Evolutionary conservation across 78 protist genomes (phyloP), one percentile per base, ranked within the genome.

Genomic region (Dictyostelium intermedium): DNA sequence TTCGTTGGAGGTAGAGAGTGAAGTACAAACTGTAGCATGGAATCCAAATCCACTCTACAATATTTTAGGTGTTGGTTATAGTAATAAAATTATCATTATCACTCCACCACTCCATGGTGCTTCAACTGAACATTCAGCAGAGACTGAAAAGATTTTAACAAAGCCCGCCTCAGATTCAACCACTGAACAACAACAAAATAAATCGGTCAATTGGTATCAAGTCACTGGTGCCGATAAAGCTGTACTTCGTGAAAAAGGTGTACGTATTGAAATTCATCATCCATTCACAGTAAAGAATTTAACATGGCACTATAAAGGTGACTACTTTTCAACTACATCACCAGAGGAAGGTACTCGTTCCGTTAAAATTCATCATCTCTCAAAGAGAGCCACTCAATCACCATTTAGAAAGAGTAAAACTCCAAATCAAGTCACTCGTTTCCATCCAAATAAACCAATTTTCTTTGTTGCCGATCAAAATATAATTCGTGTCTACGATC

Each of bases 361-460:
- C 9, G 95, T 91, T 30, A 77, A 79, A 50, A 85, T 91, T 53
- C 95, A 91, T 43, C 95, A 85, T 50, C 78, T 91, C 39, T 41
- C 76, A 2, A 95, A 81, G 39, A 77, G 92, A 84, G 84, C 83
- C 3, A 47, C 97, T 30, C 97, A 95, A 53, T 16, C 91, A 25
- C 97, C 97, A 87, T 95, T 95, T 73, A 87, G 91, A 74, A 78
- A 34, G 25, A 56, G 91, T 20, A 91, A 89, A 34, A 78, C 94
- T 11, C 84, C 94, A 14, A 79, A 89, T 86, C 78, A 96, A 83
- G 89, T 34, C 53, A 73, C 93, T 5, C 89, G 91, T 34, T 99
- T 98, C 98, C 99, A 99, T 69, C 99, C 99, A n/a, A 82, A 83
- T 30, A 82, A 93, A 96, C 99, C 99, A 23, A 69, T 79, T 82